Percentiles rank a stretch among this genome's conserved stretches.
phyloP scores from a whole-genome alignment of 495 filamentous ascomycete species.

The Aspergillus heteromorphus region DNA sequence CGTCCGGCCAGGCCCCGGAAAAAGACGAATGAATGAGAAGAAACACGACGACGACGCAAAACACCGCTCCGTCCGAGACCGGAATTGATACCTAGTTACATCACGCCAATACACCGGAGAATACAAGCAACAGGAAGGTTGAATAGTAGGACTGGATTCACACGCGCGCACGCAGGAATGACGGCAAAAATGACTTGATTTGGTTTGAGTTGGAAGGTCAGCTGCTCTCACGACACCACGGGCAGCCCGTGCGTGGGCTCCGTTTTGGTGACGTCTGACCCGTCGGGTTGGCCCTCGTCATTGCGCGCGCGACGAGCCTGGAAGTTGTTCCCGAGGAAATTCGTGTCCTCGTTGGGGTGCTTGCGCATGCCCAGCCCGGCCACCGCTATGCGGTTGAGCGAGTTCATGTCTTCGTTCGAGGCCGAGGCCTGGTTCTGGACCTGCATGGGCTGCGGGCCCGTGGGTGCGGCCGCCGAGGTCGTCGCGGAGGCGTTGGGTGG shows the following conservation, averaged over 20 bases:
- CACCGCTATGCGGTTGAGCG: conserved; percentile 42
- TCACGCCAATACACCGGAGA: conserved; percentile 18
- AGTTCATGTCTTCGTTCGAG: conserved; percentile 39
- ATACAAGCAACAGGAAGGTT: neutral
- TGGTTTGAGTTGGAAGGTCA: neutral
- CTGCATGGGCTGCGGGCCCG: conserved; percentile 22
- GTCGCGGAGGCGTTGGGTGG: conserved; percentile 13
- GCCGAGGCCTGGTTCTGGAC: conserved; percentile 20
- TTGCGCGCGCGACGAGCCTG: conserved; percentile 30
- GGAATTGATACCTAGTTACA: conserved; percentile 10
- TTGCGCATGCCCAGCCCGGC: conserved; percentile 46
- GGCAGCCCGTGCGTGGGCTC: conserved; percentile 32
- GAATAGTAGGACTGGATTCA: neutral
- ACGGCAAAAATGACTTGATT: neutral
- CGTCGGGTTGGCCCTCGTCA: conserved; percentile 29
- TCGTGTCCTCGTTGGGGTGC: conserved; percentile 32
- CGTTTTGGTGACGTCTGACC: conserved; percentile 25
- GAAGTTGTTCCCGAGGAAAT: conserved; percentile 30
- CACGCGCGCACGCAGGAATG: neutral
- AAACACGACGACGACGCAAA: no score
- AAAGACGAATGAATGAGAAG: conserved; percentile 2
- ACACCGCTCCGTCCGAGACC: conserved; percentile 14
- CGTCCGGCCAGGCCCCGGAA: no score
- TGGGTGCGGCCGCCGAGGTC: conserved; percentile 8
- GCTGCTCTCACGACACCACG: conserved; percentile 14